Evolutionary conservation across 306 rosid genomes (phyloP).

Genomic region (Sindora glabra): DNA sequence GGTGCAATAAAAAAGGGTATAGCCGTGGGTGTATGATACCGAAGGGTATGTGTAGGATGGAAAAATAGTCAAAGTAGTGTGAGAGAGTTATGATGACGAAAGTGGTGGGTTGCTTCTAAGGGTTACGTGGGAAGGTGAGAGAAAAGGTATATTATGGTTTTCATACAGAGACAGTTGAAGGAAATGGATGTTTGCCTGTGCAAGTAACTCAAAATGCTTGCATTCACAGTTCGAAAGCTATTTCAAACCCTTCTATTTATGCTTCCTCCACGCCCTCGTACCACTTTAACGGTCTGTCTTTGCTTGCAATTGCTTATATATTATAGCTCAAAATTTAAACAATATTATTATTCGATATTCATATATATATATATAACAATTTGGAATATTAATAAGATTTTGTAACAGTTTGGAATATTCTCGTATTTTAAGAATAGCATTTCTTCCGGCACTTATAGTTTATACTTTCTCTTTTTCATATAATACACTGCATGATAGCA

Average conservation of each 20-base stretch:
- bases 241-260: slow-evolving; percentile 41
- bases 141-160: slow-evolving; percentile 62
- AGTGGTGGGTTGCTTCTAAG: slow-evolving; percentile 38
- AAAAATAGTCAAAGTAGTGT: slow-evolving; percentile 52
- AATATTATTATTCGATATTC: too few relatives aligned
- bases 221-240: slow-evolving; percentile 52
- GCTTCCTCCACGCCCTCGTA: slow-evolving; percentile 12
- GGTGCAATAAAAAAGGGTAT: slow-evolving; percentile 7
- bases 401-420: too few relatives aligned
- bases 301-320: not conserved
- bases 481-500: not conserved
- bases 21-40: not conserved
- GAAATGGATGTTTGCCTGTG: slow-evolving; percentile 34
- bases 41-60: slow-evolving; percentile 4
- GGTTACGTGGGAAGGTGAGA: slow-evolving; percentile 52
- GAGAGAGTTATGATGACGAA: slow-evolving; percentile 33
- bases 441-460: not conserved
- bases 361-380: too few relatives aligned
- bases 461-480: not conserved
- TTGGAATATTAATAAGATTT: too few relatives aligned
- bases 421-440: too few relatives aligned
- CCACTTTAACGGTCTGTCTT: slow-evolving; percentile 38
- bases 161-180: slow-evolving; percentile 50
- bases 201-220: slow-evolving; percentile 43
- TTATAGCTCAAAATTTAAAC: slow-evolving; percentile 22